Conservation (phyloP, 2,329 filamentous ascomycete species). For the Xylaria sp. region DNA sequence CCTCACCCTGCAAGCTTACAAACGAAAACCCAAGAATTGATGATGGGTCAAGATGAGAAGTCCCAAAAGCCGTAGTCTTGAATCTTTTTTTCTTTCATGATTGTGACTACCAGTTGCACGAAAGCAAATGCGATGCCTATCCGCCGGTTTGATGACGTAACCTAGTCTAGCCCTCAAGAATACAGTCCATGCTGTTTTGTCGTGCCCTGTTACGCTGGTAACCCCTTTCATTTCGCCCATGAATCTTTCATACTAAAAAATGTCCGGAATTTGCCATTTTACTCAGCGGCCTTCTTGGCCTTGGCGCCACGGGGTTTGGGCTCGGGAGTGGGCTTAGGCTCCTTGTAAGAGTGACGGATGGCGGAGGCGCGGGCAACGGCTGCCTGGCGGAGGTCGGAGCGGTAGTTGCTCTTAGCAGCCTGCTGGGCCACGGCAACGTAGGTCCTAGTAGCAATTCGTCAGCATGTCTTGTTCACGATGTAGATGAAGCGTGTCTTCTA, state of each 20-base stretch:
- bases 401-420: conserved; percentile 86
- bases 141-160: conserved; percentile 31
- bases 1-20: too few relatives aligned
- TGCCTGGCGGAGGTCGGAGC: conserved; percentile 73
- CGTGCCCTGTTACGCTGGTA: conserved; percentile 22
- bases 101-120: conserved; percentile 35
- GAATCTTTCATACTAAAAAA: conserved; percentile 8
- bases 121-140: conserved; percentile 32
- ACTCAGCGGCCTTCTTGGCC: conserved; percentile 72
- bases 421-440: conserved; percentile 87
- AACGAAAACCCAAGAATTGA: too few relatives aligned
- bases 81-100: conserved; percentile 20
- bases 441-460: conserved; percentile 60
- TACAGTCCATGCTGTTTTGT: conserved; percentile 28
- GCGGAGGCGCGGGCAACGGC: conserved; percentile 89
- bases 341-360: conserved; percentile 78
- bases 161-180: conserved; percentile 15
- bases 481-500: background rate
- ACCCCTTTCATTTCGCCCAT: conserved; percentile 23
- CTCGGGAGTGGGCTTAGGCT: conserved; percentile 76
- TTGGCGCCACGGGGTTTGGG: conserved; percentile 79
- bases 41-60: background rate
- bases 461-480: conserved; percentile 13
- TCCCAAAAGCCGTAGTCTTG: conserved; percentile 20
- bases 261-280: conserved; percentile 42